These are phyloP conservation scores for Amanita exitialis DNA, from an alignment of 768 basidiomycete species.

Conservation along the genomic window DNA sequence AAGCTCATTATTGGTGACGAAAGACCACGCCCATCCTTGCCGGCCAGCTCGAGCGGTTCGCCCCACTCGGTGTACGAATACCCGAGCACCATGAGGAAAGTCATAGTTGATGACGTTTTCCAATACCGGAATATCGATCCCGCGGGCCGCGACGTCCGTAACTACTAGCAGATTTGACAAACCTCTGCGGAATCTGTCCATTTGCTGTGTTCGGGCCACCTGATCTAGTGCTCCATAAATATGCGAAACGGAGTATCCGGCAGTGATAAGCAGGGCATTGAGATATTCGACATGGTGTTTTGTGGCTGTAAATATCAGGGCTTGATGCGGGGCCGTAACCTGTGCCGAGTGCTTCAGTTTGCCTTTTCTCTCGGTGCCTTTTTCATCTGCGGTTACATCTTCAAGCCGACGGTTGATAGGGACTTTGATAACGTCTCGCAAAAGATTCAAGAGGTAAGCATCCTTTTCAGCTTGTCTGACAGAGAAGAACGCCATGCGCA, in stretches of 20 bases:
- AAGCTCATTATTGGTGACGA: constrained; percentile 77
- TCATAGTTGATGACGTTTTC: constrained; percentile 98
- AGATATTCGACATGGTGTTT: constrained; percentile 99
- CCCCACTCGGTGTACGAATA: constrained; percentile 96
- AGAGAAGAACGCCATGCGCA: constrained; percentile 90
- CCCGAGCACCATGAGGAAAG: constrained; percentile 86
- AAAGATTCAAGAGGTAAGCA: constrained; percentile 72
- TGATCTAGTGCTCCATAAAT: constrained; percentile 97
- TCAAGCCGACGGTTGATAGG: constrained; percentile 39
- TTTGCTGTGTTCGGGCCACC: constrained; percentile 76
- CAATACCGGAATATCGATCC: constrained; percentile 94
- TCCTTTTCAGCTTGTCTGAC: constrained; percentile 93
- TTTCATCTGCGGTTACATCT: constrained; percentile 18
- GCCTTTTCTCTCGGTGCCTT: constrained; percentile 30
- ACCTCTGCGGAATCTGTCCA: constrained; percentile 82
- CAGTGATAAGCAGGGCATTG: constrained; percentile 59
- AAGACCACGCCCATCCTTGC: constrained; percentile 95
- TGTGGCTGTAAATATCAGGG: constrained; percentile 90
- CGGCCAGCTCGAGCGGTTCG: constrained; percentile 93
- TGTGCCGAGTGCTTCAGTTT: constrained; percentile 45
- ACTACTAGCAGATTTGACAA: constrained; percentile 82
- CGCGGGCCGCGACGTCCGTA: constrained; percentile 96
- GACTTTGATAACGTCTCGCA: constrained; percentile 82
- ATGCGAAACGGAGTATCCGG: constrained; percentile 84
- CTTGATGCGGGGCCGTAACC: constrained; percentile 72